Percentiles rank a stretch among this genome's conserved stretches.
These are phyloP conservation scores for Mallotus japonicus DNA, from an alignment of 441 rosid genomes.

Conservation along the genomic window DNA sequence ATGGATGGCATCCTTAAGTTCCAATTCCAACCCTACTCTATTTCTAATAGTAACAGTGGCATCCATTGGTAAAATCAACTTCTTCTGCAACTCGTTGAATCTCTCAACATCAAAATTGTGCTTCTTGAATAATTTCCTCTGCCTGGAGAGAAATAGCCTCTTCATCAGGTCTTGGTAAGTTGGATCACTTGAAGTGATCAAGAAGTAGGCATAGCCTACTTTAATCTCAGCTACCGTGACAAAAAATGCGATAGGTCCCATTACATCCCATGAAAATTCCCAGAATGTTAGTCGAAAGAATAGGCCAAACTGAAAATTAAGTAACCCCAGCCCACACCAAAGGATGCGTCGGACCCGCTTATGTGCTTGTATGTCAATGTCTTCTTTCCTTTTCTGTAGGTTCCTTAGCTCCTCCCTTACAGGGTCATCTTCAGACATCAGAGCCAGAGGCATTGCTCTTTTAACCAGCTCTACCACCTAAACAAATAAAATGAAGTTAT, in stretches of 20 bases:
- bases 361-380: slow-evolving; percentile 74
- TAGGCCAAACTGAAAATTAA: slow-evolving; percentile 51
- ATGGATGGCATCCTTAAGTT: slow-evolving; percentile 66
- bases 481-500: neutral
- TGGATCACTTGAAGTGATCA: slow-evolving; percentile 86
- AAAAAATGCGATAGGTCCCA: slow-evolving; percentile 92
- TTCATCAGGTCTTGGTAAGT: slow-evolving; percentile 83
- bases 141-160: slow-evolving; percentile 75
- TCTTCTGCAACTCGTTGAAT: slow-evolving; percentile 65
- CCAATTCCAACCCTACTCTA: slow-evolving; percentile 58
- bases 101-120: slow-evolving; percentile 53
- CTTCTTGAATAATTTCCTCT: slow-evolving; percentile 62
- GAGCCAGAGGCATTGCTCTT: slow-evolving; percentile 77
- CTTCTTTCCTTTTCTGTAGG: slow-evolving; percentile 65
- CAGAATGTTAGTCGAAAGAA: slow-evolving; percentile 86
- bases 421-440: slow-evolving; percentile 61
- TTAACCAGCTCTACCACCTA: slow-evolving; percentile 85
- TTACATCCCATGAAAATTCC: slow-evolving; percentile 99
- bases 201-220: slow-evolving; percentile 81
- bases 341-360: slow-evolving; percentile 78
- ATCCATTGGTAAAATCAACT: slow-evolving; percentile 47
- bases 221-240: slow-evolving; percentile 61
- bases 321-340: slow-evolving; percentile 69
- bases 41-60: slow-evolving; percentile 52
- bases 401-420: slow-evolving; percentile 53